phyloP scores from a whole-genome alignment of 441 rosid genomes.

The Eutrema salsugineum region DNA sequence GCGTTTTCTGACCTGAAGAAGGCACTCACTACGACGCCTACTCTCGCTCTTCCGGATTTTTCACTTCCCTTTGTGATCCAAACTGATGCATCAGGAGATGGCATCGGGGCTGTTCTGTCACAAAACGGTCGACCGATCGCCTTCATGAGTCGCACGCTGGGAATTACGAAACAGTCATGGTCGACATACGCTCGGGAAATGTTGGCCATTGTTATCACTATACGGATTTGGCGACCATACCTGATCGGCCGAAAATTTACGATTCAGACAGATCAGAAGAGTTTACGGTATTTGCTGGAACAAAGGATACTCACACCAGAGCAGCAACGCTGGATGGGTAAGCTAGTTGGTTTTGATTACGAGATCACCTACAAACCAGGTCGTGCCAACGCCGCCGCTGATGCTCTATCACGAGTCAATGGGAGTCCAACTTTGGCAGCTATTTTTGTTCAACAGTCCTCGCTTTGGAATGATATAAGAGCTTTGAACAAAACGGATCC shows the following conservation, averaged over 20 bases:
- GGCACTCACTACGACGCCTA: no score
- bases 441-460: neutral
- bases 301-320: neutral
- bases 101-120: neutral
- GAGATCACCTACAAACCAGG: neutral
- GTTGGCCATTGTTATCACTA: neutral
- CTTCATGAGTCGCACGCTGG: neutral
- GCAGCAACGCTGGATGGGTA: neutral
- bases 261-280: neutral
- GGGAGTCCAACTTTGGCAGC: neutral
- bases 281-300: fast-evolving
- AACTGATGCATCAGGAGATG: neutral
- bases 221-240: fast-evolving
- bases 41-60: neutral
- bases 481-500: neutral
- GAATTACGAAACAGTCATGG: fast-evolving
- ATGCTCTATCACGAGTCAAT: neutral
- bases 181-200: neutral
- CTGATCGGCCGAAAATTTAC: fast-evolving
- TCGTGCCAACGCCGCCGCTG: fast-evolving
- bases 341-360: neutral
- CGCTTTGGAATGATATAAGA: neutral
- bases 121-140: neutral
- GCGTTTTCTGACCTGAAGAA: no score
- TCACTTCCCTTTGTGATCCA: neutral